phyloP scores from a whole-genome alignment of 2,329 filamentous ascomycete species.

The Claviceps purpurea region DNA sequence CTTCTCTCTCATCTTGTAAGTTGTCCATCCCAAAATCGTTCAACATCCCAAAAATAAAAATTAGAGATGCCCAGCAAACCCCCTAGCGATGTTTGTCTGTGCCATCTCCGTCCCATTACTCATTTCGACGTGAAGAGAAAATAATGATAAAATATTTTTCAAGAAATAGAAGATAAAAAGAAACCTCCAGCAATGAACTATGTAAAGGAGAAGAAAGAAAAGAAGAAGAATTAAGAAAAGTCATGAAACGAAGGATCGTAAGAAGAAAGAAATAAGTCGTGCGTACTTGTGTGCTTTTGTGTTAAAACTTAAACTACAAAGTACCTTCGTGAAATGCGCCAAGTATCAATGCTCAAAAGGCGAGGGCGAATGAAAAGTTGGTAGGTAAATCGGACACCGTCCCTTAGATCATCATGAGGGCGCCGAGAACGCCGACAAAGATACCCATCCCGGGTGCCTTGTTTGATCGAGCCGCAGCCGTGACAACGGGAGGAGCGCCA shows the following conservation, averaged over 20 bases:
- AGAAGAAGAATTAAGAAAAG: neutral
- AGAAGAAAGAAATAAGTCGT: neutral
- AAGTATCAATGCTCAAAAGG: neutral
- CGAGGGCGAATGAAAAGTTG: neutral
- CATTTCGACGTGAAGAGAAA: neutral
- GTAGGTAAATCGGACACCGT: neutral
- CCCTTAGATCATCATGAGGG: constrained; percentile 6
- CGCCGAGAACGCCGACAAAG: constrained; percentile 11
- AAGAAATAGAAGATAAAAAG: neutral
- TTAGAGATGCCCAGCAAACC: too few species aligned
- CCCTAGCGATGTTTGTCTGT: neutral
- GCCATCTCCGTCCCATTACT: neutral
- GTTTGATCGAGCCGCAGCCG: constrained; percentile 12
- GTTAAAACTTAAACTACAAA: too few species aligned
- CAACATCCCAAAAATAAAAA: too few species aligned
- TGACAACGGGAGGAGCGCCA: constrained; percentile 12
- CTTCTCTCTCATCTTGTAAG: too few species aligned
- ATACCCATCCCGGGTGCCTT: constrained; percentile 20
- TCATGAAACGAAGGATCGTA: too few species aligned
- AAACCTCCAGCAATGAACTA: too few species aligned
- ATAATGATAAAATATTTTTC: too few species aligned
- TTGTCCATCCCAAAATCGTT: too few species aligned
- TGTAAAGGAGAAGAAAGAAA: neutral
- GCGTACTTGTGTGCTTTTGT: too few species aligned
- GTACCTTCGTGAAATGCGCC: neutral